phyloP scores from a whole-genome alignment of 129 eudicot species.

The Tanacetum coccineum region DNA sequence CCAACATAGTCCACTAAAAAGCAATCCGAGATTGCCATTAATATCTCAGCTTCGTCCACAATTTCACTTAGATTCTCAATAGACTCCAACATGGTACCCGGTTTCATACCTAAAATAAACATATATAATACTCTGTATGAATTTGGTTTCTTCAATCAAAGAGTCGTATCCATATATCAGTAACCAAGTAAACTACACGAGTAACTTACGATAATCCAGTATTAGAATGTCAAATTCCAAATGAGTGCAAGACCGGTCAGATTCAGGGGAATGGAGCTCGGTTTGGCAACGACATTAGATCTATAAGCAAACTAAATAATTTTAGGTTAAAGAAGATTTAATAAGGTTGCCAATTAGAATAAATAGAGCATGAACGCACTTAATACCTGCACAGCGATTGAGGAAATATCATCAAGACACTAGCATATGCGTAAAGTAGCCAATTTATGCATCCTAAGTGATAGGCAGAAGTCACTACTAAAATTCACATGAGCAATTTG shows the following conservation, averaged over 20 bases:
- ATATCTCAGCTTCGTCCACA: too few relatives aligned
- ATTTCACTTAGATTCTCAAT: too few relatives aligned
- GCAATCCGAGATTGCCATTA: too few relatives aligned
- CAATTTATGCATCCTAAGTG: too few relatives aligned
- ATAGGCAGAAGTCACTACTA: too few relatives aligned
- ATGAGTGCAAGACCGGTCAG: constrained; percentile 97
- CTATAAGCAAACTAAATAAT: constrained; percentile 27
- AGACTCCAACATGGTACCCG: too few relatives aligned
- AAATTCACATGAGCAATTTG: too few relatives aligned
- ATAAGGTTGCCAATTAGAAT: constrained; percentile 3
- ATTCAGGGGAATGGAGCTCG: constrained; percentile 86
- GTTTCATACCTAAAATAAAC: too few relatives aligned
- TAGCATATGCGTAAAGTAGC: too few relatives aligned
- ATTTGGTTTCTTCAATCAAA: neutral
- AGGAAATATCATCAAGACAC: too few relatives aligned
- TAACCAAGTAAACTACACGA: constrained; percentile 1
- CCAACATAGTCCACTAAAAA: too few relatives aligned
- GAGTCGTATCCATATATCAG: neutral
- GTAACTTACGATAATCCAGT: constrained; percentile 74
- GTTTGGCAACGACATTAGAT: constrained; percentile 74
- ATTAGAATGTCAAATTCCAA: constrained; percentile 85
- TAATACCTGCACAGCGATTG: constrained; percentile 91
- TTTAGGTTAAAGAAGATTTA: constrained; percentile 20
- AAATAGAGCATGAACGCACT: neutral
- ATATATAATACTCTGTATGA: neutral